These are phyloP conservation scores for Microstegium vimineum DNA, from an alignment of 176 grass and related monocot genomes.

Conservation along the genomic window DNA sequence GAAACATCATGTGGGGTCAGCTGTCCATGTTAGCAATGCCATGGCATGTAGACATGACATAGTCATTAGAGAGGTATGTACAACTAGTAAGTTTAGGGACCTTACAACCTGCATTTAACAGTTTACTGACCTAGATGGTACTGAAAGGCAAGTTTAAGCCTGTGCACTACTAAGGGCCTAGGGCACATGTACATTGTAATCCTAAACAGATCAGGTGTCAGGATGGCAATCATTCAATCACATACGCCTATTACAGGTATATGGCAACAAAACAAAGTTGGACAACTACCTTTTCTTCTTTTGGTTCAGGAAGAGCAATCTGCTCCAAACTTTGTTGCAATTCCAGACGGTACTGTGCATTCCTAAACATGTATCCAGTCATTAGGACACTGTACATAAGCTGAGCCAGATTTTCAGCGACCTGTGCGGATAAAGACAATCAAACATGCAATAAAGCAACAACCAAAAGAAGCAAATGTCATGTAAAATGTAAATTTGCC, in stretches of 20 bases:
- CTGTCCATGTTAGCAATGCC: neutral
- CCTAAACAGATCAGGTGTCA: neutral
- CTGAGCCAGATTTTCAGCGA: conserved; percentile 91
- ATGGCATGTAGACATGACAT: neutral
- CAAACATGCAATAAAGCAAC: conserved; percentile 12
- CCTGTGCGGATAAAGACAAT: conserved; percentile 47
- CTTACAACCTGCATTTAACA: neutral
- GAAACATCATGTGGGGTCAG: neutral
- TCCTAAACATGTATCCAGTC: conserved; percentile 99
- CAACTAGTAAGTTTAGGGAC: neutral
- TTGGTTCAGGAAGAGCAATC: conserved; percentile 79
- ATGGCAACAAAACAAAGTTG: neutral
- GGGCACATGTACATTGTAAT: neutral
- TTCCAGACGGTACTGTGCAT: conserved; percentile 80
- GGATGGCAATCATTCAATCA: neutral
- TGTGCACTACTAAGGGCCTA: neutral
- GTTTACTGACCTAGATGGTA: neutral
- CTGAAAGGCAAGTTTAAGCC: neutral
- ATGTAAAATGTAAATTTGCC: neutral
- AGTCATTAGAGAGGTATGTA: neutral
- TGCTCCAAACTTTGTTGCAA: conserved; percentile 85
- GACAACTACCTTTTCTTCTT: conserved; percentile 47
- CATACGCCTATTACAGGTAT: conserved; percentile 2
- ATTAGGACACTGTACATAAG: conserved; percentile 95
- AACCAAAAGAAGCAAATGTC: neutral